Conservation (phyloP, 2,329 filamentous ascomycete genomes). For the Ambrosiella beaveri region DNA sequence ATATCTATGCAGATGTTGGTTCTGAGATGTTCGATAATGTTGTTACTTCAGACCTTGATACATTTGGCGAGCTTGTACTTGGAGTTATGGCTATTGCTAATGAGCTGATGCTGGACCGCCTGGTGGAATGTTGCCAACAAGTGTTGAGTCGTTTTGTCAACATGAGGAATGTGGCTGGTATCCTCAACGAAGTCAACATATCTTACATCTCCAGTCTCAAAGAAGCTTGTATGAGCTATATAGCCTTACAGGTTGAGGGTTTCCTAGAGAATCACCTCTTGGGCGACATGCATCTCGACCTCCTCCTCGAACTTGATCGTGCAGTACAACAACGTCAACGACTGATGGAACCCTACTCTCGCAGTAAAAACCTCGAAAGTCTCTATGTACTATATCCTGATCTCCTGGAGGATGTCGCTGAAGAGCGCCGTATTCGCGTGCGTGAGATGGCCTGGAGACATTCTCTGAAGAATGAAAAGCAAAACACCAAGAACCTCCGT, state of each 20-base stretch:
- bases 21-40: slow-evolving; percentile 67
- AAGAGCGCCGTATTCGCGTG: slow-evolving; percentile 51
- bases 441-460: slow-evolving; percentile 58
- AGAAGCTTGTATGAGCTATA: slow-evolving; percentile 71
- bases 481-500: slow-evolving; percentile 29
- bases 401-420: slow-evolving; percentile 46
- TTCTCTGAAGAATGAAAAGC: slow-evolving; percentile 26
- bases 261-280: slow-evolving; percentile 83
- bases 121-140: slow-evolving; percentile 79
- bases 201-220: slow-evolving; percentile 77
- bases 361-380: slow-evolving; percentile 52
- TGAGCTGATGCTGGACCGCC: slow-evolving; percentile 82
- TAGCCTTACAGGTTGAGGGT: slow-evolving; percentile 77
- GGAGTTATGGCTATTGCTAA: slow-evolving; percentile 83
- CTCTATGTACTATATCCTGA: slow-evolving; percentile 40
- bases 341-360: slow-evolving; percentile 65
- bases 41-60: slow-evolving; percentile 53
- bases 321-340: slow-evolving; percentile 72
- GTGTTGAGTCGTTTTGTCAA: slow-evolving; percentile 71
- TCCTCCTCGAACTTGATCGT: slow-evolving; percentile 65
- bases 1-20: slow-evolving; percentile 71
- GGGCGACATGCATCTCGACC: slow-evolving; percentile 67
- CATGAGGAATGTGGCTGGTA: slow-evolving; percentile 65
- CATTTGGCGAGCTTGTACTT: slow-evolving; percentile 75
- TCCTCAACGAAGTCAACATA: slow-evolving; percentile 73